Evolutionary conservation across 139 green algal species (phyloP), one percentile per base, ranked within the genome.

Genomic region (Trebouxia sp.): DNA sequence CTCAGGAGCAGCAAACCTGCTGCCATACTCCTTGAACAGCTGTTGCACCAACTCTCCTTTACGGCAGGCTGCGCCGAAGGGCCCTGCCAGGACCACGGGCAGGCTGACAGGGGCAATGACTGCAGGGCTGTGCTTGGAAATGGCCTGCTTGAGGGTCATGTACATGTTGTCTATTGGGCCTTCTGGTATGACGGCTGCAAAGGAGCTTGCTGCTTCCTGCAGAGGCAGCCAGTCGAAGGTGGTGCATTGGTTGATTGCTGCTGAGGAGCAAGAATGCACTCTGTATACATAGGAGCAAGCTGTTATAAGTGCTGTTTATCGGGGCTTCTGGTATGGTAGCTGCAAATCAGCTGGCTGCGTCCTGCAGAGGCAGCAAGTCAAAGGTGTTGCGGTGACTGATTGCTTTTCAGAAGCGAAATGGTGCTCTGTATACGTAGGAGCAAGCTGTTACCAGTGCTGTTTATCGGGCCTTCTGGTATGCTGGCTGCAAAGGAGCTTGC

Each of bases 31-130:
- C 38, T 90, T 80, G 26, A 91, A 84, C 26, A 95, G 72, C 30
- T 84, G 79, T 42, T 85, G 76, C 42, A 93, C 85, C 53, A 95
- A 78, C 14, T 74, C 45, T 20, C 84, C 82, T 83, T 93, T 92
- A 69, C 87, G 38, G 58, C 58, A 82, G 24, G 69, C 72, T 69
- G 80, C 32, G 20, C 80, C 90, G 84, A 92, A 94, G 15, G 90
- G 87, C 14, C 85, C 90, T 7, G 78, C 85, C 26, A 94, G 80
- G 30, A 94, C 83, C 70, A 94, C 74, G 6, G 90, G 90, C 42
- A 69, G 35, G 66, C 85, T 72, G 7, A 88, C 82, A 20, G 88
- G 86, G 1, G 82, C 80, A 22, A 92, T 76, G 1, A 91, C 62
- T 51, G 77, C 78, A 6, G 89, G 87, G 42, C 85, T 83, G 53